Evolutionary conservation across 2,329 filamentous ascomycete genomes (phyloP).

Genomic region (Pseudogymnoascus sp.): DNA sequence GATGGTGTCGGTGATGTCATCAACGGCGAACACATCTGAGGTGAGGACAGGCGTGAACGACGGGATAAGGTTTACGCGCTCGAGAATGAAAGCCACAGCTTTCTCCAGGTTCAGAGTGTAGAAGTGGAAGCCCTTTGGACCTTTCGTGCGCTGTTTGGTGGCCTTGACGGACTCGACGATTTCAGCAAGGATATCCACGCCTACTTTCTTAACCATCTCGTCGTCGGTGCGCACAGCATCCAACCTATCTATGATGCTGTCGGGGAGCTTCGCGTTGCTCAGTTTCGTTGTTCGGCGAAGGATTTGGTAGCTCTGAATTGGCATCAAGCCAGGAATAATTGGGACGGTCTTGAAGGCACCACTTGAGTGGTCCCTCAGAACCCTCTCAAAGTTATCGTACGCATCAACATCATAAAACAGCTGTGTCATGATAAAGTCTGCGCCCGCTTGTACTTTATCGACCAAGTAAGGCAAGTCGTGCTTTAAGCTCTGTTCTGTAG

Average conservation of each 20-base stretch:
- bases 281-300: constrained; percentile 89
- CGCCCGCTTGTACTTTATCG: constrained; percentile 83
- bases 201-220: constrained; percentile 69
- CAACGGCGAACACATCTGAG: constrained; percentile 29
- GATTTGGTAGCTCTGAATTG: constrained; percentile 95
- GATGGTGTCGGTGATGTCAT: constrained; percentile 37
- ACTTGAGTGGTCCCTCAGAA: constrained; percentile 69
- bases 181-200: constrained; percentile 75
- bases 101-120: constrained; percentile 97
- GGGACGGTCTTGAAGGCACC: constrained; percentile 77
- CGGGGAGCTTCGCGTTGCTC: constrained; percentile 77
- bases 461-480: constrained; percentile 81
- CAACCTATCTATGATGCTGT: constrained; percentile 58
- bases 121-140: constrained; percentile 82
- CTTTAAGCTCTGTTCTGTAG: constrained; percentile 58
- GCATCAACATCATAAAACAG: constrained; percentile 86
- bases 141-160: constrained; percentile 46
- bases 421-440: constrained; percentile 98
- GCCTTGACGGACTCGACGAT: constrained; percentile 70
- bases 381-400: constrained; percentile 71
- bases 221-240: constrained; percentile 70
- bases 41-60: constrained; percentile 34
- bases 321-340: constrained; percentile 93
- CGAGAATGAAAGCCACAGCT: constrained; percentile 85
- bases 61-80: constrained; percentile 76